Evolutionary conservation across 2,329 filamentous ascomycete genomes (phyloP), one percentile per base, ranked within the genome.

Genomic region (Colletotrichum cuscutae): DNA sequence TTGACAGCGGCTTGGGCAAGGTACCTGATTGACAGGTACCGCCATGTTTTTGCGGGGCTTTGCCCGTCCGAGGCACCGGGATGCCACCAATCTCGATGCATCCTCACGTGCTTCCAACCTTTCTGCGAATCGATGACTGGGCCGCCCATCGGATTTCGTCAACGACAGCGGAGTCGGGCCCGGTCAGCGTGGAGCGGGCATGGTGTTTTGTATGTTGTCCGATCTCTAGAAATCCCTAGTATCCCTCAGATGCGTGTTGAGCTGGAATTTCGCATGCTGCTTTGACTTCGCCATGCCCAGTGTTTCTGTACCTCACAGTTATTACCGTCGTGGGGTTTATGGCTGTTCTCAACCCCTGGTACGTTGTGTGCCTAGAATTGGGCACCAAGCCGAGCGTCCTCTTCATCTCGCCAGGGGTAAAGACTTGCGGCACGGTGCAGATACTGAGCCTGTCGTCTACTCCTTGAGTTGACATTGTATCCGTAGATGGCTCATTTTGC

Each of bases 71-170:
- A n/a, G 63, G 58, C n/a, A n/a, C 54, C 68, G 57, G 64, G 32
- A 68, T 57, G 61, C 49, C 35, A 57, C 64, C 64, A 68, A 52
- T 68, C 57, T 62, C 54, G 37, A 52, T 26, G 28, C 42, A 13
- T 35, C 46, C 67, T 70, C 67, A 53, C 53, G 28, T 53, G 53
- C 52, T 35, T 26, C 56, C 46, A 66, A 46, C 42, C 32, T n/a
- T 56, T 30, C 26, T 53, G 28, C 15, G 28, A 52, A 68, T 68
- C 64, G 69, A 53, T 12, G 28, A 42, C 30, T 53, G 58, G 35
- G 52, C 69, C 30, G 52, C 30, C 15, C 69, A 68, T 68, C 69
- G 37, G 42, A n/a, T 15, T 30, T 7, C 2, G 32, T 15, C n/a
- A 35, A 32, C 12, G 46, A 60, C 9, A 52, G 37, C 28, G 28